Evolutionary conservation across 345 rosid species (phyloP).

Genomic region (Linum lewisii): DNA sequence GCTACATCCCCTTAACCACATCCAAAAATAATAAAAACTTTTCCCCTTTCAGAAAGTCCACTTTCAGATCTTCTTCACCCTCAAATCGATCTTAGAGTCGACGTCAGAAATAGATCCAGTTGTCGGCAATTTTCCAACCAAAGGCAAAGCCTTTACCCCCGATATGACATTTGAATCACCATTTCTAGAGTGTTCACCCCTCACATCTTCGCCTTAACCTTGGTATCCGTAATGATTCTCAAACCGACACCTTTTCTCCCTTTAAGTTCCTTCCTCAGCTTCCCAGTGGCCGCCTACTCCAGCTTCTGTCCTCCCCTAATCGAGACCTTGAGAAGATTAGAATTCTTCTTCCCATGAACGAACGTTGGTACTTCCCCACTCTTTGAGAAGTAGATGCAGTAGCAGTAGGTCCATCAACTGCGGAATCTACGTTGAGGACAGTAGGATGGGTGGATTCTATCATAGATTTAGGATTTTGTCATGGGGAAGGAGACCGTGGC

Average conservation of each 20-base stretch:
- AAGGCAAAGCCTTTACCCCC: slow-evolving; percentile 49
- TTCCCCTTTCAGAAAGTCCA: slow-evolving; percentile 35
- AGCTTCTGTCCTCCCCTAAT: slow-evolving; percentile 30
- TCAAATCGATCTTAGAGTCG: slow-evolving; percentile 68
- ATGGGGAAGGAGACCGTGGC: too few species aligned
- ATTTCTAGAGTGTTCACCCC: slow-evolving; percentile 47
- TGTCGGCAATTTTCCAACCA: slow-evolving; percentile 48
- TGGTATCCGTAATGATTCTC: slow-evolving; percentile 51
- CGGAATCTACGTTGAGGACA: too few species aligned
- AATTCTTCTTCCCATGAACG: slow-evolving; percentile 58
- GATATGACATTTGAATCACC: slow-evolving; percentile 49
- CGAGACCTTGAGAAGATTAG: slow-evolving; percentile 44
- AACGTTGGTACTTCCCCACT: slow-evolving; percentile 44
- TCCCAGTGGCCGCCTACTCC: slow-evolving; percentile 36
- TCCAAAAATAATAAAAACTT: too few species aligned
- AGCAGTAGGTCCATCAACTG: too few species aligned
- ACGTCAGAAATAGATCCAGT: slow-evolving; percentile 42
- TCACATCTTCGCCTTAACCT: slow-evolving; percentile 64
- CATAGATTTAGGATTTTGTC: too few species aligned
- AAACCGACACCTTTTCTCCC: slow-evolving; percentile 41
- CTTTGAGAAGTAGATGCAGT: too few species aligned
- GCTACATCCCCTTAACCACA: too few species aligned
- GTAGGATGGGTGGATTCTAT: too few species aligned
- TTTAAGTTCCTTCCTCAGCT: slow-evolving; percentile 44
- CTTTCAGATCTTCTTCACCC: slow-evolving; percentile 86